Evolutionary conservation across 768 basidiomycete species (phyloP), one percentile per base, ranked within the genome.

Genomic region (Harrya chromipes): DNA sequence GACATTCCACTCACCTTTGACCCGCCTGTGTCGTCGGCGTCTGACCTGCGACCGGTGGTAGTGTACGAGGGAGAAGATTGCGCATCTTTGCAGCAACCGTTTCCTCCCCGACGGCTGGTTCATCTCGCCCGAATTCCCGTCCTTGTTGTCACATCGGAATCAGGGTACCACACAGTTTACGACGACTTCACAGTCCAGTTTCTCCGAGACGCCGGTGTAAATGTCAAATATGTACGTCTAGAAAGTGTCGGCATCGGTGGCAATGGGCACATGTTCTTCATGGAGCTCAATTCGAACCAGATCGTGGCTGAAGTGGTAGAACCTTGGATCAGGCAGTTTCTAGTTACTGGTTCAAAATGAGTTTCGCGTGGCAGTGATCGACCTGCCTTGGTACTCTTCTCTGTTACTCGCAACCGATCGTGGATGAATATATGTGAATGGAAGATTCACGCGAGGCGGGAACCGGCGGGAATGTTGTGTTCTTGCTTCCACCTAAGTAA

Each of bases 211-310:
- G 79, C 74, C 0, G 79, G 78, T 0, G 76, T 79, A 17, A 46
- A 60, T 16, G 75, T 78, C 6, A 64, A 73, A 14, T 72, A 75
- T 52, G 57, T 75, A 34, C 62, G 62, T 14, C 57, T 81, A 16
- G 63, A 60, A n/a, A 67, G 70, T 26, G 53, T 75, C 2, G 79
- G 78, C 8, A 74, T 81, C 20, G 70, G 63, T 44, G 79, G 79
- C 37, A 81, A 81, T 54, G 79, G 75, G 2, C 79, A 81, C 62
- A 73, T 81, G 73, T 72, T 81, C 65, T 79, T 80, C 52, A 76
- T 81, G 74, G 79, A 81, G 47, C 72, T 68, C 49, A 80, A 81
- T 56, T 70, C 63, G 10, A 48, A 73, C 33, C 66, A 71, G 40
- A 76, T 81, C 33, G 76, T 63, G 12, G 70, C 67, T 6, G 48